A percentile compares a stretch with the other conserved stretches of the same genome.
Conservation (phyloP, 768 basidiomycete genomes). For the Coprinopsis marcescibilis region DNA sequence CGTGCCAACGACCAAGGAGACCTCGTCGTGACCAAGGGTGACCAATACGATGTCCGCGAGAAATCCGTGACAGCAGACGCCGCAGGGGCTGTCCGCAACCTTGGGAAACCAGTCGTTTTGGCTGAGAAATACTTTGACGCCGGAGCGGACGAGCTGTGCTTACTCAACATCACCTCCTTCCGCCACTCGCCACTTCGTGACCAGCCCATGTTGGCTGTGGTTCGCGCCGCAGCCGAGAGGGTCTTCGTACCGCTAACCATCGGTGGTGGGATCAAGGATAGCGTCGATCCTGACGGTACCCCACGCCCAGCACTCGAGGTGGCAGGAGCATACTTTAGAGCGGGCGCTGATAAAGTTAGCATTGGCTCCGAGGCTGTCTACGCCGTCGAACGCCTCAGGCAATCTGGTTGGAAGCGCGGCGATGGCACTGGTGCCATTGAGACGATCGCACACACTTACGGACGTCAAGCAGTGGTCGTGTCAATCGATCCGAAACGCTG, state of each 20-base stretch:
- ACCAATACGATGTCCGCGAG: constrained; percentile 98
- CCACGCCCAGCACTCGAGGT: constrained; percentile 84
- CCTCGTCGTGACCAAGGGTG: constrained; percentile 97
- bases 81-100: constrained; percentile 85
- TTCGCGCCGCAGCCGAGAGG: constrained; percentile 80
- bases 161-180: constrained; percentile 99
- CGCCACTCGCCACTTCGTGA: constrained; percentile 91
- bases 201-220: constrained; percentile 97
- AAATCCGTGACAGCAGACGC: constrained; percentile 43
- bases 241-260: constrained; percentile 98
- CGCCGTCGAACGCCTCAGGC: constrained; percentile 79
- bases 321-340: constrained; percentile 92
- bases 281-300: constrained; percentile 92
- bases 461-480: constrained; percentile 95
- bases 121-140: constrained; percentile 79
- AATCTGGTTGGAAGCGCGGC: constrained; percentile 35
- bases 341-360: constrained; percentile 97
- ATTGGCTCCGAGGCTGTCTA: constrained; percentile 95
- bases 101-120: constrained; percentile 94
- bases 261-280: constrained; percentile 97
- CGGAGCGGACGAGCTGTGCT: constrained; percentile 94
- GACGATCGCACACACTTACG: constrained; percentile 84
- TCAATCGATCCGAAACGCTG: constrained; percentile 90
- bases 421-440: constrained; percentile 87
- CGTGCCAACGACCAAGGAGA: constrained; percentile 94